Conservation (phyloP, 352 stramenopile genomes). For the Phytophthora colocasiae region DNA sequence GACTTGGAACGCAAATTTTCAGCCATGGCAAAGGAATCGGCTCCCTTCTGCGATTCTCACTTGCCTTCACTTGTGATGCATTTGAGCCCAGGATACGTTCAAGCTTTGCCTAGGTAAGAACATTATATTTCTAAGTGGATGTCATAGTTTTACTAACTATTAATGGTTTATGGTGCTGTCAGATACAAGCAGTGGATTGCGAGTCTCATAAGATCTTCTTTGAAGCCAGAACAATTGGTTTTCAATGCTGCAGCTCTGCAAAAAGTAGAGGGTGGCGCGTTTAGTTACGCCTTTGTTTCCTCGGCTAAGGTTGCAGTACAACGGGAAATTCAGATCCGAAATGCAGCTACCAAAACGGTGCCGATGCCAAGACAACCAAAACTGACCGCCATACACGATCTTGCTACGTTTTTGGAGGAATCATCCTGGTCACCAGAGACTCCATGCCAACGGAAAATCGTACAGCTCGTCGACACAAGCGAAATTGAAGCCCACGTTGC, state of each 20-base stretch:
- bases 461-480: slow-evolving; percentile 16
- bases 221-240: slow-evolving; percentile 49
- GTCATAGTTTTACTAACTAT: slow-evolving; percentile 1
- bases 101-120: slow-evolving; percentile 34
- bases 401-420: slow-evolving; percentile 27
- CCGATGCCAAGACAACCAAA: background rate
- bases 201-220: slow-evolving; percentile 13
- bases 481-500: slow-evolving; percentile 44
- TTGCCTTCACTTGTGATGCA: slow-evolving; percentile 61
- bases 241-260: slow-evolving; percentile 54
- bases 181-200: slow-evolving; percentile 50
- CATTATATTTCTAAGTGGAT: background rate
- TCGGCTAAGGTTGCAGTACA: slow-evolving; percentile 41
- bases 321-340: slow-evolving; percentile 4
- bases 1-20: slow-evolving; percentile 35
- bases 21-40: background rate
- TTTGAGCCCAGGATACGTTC: slow-evolving; percentile 48
- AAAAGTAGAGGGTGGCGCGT: slow-evolving; percentile 42
- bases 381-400: background rate
- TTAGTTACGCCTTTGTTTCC: slow-evolving; percentile 61
- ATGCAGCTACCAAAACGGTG: background rate
- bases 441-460: slow-evolving; percentile 43
- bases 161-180: background rate
- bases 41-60: slow-evolving; percentile 39
- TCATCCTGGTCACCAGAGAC: slow-evolving; percentile 15